These are phyloP conservation scores for Mortierella antarctica DNA, from an alignment of 192 early-diverging fungal genomes.

Conservation along the genomic window DNA sequence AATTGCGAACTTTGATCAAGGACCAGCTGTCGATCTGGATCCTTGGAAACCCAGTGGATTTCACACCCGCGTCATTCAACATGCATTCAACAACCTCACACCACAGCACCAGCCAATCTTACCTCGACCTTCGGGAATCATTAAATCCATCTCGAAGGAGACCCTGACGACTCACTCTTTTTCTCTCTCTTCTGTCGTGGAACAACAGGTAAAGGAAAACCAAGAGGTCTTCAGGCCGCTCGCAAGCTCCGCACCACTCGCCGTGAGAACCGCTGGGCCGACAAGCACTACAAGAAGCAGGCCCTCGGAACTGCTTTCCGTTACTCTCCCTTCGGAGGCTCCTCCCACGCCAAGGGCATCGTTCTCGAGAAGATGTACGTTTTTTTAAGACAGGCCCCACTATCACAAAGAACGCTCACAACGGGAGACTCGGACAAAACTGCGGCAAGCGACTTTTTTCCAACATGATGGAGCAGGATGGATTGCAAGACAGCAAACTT, in stretches of 20 bases:
- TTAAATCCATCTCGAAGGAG: background rate
- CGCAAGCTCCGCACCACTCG: slow-evolving; percentile 98
- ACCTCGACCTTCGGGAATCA: too few species aligned
- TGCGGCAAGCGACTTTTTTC: background rate
- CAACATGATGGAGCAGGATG: background rate
- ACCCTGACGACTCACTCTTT: background rate
- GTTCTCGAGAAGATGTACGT: slow-evolving; percentile 99
- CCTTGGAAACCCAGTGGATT: too few species aligned
- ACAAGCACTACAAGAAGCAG: slow-evolving; percentile 99
- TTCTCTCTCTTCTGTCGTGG: background rate
- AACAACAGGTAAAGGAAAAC: slow-evolving; percentile 82
- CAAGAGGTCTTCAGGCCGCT: slow-evolving; percentile 98
- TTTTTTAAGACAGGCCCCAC: background rate
- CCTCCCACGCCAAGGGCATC: slow-evolving; percentile 99
- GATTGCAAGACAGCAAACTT: too few species aligned
- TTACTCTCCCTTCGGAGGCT: slow-evolving; percentile 98
- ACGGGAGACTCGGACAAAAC: background rate
- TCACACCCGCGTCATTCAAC: too few species aligned
- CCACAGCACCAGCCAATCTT: too few species aligned
- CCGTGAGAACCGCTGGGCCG: slow-evolving; percentile 98
- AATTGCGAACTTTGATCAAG: too few species aligned
- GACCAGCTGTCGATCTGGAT: too few species aligned
- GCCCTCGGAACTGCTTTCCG: slow-evolving; percentile 98
- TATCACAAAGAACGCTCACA: background rate
- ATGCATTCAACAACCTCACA: too few species aligned